Evolutionary conservation across 1,284 basidiomycete genomes (phyloP).

Genomic region (Leccinum subrobustum): DNA sequence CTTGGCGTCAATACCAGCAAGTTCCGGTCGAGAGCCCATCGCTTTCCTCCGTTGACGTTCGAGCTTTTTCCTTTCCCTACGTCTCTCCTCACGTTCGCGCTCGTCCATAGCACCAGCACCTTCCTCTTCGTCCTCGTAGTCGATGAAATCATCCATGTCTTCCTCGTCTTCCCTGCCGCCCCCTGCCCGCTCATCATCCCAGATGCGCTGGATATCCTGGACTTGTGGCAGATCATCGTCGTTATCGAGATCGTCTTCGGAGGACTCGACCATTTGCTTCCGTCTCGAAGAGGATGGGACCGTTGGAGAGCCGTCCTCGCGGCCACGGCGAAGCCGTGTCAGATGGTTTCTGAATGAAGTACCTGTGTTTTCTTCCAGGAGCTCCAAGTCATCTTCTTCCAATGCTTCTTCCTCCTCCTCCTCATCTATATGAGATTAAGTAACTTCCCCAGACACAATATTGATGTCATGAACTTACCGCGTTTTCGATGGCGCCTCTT

Average conservation of each 20-base stretch:
- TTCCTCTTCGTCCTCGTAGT: slow-evolving; percentile 87
- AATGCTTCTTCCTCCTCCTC: slow-evolving; percentile 68
- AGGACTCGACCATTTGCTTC: slow-evolving; percentile 58
- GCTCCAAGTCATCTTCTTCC: slow-evolving; percentile 94
- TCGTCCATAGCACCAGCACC: slow-evolving; percentile 68
- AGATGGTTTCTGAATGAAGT: slow-evolving; percentile 64
- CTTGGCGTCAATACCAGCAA: slow-evolving; percentile 82
- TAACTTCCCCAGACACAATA: background rate
- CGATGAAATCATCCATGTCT: slow-evolving; percentile 88
- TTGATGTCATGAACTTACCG: slow-evolving; percentile 40
- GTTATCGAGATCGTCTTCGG: slow-evolving; percentile 71
- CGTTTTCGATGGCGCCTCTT: slow-evolving; percentile 63
- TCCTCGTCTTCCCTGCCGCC: slow-evolving; percentile 68
- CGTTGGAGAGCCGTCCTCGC: slow-evolving; percentile 67
- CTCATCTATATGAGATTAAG: slow-evolving; percentile 18
- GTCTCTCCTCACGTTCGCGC: slow-evolving; percentile 67
- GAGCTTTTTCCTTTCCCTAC: too few species aligned
- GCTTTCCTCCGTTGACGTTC: slow-evolving; percentile 39
- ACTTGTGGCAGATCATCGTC: slow-evolving; percentile 54
- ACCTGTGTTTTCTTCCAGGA: slow-evolving; percentile 95
- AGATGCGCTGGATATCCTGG: slow-evolving; percentile 78
- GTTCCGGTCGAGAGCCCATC: slow-evolving; percentile 37
- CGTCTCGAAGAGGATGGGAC: slow-evolving; percentile 59
- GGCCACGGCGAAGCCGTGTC: slow-evolving; percentile 71
- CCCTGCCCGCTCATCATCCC: slow-evolving; percentile 75